Evolutionary conservation across 1,284 basidiomycete species (phyloP), one percentile per base, ranked within the genome.

Genomic region (Ustanciosporium gigantosporum): DNA sequence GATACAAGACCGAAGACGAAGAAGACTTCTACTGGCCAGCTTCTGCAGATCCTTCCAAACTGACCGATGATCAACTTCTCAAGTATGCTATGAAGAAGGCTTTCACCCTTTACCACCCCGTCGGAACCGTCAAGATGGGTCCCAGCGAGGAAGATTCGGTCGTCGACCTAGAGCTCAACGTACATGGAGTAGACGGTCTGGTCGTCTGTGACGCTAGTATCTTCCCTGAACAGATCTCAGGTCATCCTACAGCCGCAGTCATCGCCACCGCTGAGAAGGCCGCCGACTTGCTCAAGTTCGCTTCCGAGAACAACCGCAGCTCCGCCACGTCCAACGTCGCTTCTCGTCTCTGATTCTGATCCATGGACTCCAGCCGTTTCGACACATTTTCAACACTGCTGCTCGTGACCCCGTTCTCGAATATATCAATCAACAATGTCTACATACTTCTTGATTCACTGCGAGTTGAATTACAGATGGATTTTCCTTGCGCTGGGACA

Each of bases 61-160:
- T 66, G 9, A 57, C 55, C 20, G 61, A 69, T 47, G 52, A 68
- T 23, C 61, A 79, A 31, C 44, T 73, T 13, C 41, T 67, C 29
- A 61, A 68, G 22, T 73, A 71, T 25, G 75, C 87, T 11, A 76
- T 80, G 41, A 74, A 80, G 24, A 80, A 84, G 15, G 74, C 82
- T 3, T 82, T 85, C 64, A 87, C 85, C 5, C 70, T 88, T 27
- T 85, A 82, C 62, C 84, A 85, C 64, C 84, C 84, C 0, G 73
- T 82, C 17, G 81, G 82, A 35, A 85, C 83, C 21, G 46, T 49
- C 38, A 60, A 61, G 51, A 62, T 60, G 57, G 50, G 49, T 7
- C 52, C 58, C 4, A 41, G 44, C 31, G 46, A 46, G 0, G 16
- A 17, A 8, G 55, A 67, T 15, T 41, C 51, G n/a, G 64, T 65